Evolutionary conservation across 306 rosid genomes (phyloP), one percentile per base, ranked within the genome.

Genomic region (Hippophae tibetana): DNA sequence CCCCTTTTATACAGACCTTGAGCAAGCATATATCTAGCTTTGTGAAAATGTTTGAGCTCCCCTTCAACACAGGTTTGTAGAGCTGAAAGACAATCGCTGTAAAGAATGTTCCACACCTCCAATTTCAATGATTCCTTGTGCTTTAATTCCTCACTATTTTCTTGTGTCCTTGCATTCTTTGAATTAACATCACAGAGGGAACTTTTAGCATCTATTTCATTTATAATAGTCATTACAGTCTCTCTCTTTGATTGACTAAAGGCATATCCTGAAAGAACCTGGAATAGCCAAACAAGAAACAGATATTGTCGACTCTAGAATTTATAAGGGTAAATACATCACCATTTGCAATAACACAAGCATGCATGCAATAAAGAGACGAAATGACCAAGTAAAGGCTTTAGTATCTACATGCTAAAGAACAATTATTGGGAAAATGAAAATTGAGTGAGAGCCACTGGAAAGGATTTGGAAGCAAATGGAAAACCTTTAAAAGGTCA

Each of bases 11-110:
- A 83, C 65, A 85, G 78, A 66, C 96, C 96, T 70, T 79, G 92
- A 69, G 98, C 95, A 54, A 87, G 84, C 84, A 89, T 81, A 85
- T 87, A 90, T 83, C 98, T 87, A 64, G 95, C 98, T 86, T 90
- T 90, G 57, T 90, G 98, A 74, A 81, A 90, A 85, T 90, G 98
- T 64, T 90, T 90, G 63, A 90, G 95, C 74, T 90, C 96, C 69
- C 98, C 98, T 70, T 90, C 98, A 59, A 87, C 87, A 77, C 98
- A 90, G 38, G 92, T 76, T 82, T 87, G 95, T 54, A 90, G 96
- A 31, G 89, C 98, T 63, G 86, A 81, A 62, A 90, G 78, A 64
- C 98, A 90, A 73, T 90, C 98, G 11, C 67, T 79, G 78, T 90
- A 85, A 73, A 90, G 95, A 82, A 83, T 69, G 71, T 77, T 65